Base-by-base conservation (phyloP, 345 rosid genomes). In the Citrus australasica region DNA sequence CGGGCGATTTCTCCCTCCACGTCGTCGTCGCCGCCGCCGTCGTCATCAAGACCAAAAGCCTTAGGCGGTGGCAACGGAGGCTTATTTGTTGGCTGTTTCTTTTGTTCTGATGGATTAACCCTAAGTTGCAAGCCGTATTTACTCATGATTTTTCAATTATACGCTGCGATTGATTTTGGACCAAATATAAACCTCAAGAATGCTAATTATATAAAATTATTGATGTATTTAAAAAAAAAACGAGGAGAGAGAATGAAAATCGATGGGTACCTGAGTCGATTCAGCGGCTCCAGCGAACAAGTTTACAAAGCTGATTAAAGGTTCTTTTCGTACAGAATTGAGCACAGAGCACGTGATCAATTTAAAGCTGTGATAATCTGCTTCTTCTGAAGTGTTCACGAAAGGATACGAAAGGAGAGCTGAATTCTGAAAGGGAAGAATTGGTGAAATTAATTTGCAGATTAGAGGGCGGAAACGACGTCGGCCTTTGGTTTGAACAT, bases 61-160 rank as follows among this genome's bases (percentile, higher is more conserved):
- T 78, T 67, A 73, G 91, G 83, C 10, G 83, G 80, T 4, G 83
- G 89, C 24, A 82, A 81, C 3, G 93, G 95, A 59, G 97, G 89
- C 27, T 91, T 84, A 53, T 91, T 84, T 8, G 89, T 33, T 19
- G 87, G 84, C 65, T 81, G 82, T 69, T 85, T 87, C 78, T 87
- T 91, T 70, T 90, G 86, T 83, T 89, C 89, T 4, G 93, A 73
- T 3, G 94, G 85, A 22, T 84, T 92, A 75, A 76, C 98, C 85
- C 99, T 88, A 68, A 94, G 86, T 83, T 92, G 90, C 69, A 96
- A 82, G 30, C 98, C 99, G 81, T 91, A 94, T 87, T 92, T 95
- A 86, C 87, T 94, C 98, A 92, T 92, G 73, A 71, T 59, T 14
- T 66, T 69, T 7, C 28, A 9, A 40, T 7, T 38, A 16, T 40